Evolutionary conservation across 1,284 basidiomycete species (phyloP).

Genomic region (Taiwanofungus camphoratus): DNA sequence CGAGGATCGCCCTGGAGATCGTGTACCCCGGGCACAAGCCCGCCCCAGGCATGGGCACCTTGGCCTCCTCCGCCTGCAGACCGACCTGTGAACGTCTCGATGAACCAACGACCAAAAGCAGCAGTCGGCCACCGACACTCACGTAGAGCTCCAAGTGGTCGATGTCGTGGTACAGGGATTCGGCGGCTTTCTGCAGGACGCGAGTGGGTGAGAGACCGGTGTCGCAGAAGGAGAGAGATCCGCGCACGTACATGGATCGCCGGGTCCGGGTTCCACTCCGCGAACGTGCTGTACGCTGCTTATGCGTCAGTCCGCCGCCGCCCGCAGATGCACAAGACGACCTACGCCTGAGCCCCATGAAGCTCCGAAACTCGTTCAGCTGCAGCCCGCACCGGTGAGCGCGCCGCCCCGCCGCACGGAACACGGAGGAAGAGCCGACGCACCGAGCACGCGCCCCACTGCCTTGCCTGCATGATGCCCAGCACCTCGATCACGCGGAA

Average conservation of each 20-base stretch:
- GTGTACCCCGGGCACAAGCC: constrained; percentile 86
- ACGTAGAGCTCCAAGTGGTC: constrained; percentile 69
- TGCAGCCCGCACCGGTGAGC: constrained; percentile 12
- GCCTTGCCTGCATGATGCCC: constrained; percentile 63
- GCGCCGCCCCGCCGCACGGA: too few relatives aligned
- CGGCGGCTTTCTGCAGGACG: constrained; percentile 52
- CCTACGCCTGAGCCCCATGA: constrained; percentile 44
- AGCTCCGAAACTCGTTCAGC: constrained; percentile 63
- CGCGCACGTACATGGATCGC: constrained; percentile 56
- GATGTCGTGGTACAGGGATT: constrained; percentile 66
- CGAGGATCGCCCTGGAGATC: constrained; percentile 78
- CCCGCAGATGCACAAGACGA: neutral
- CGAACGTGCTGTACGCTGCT: constrained; percentile 45
- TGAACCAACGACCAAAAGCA: neutral
- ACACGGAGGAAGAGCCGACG: neutral
- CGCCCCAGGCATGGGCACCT: constrained; percentile 64
- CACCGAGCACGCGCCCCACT: constrained; percentile 68
- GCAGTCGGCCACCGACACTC: constrained; percentile 39
- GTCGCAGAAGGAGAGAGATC: neutral
- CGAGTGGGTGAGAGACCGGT: constrained; percentile 4
- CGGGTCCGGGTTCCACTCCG: constrained; percentile 75
- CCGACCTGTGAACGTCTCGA: constrained; percentile 1
- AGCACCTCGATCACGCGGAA: constrained; percentile 71
- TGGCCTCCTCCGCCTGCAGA: constrained; percentile 71
- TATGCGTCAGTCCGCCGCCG: neutral